Base-by-base conservation (phyloP, 2,329 filamentous ascomycete genomes). In the Venturia pyrina region DNA sequence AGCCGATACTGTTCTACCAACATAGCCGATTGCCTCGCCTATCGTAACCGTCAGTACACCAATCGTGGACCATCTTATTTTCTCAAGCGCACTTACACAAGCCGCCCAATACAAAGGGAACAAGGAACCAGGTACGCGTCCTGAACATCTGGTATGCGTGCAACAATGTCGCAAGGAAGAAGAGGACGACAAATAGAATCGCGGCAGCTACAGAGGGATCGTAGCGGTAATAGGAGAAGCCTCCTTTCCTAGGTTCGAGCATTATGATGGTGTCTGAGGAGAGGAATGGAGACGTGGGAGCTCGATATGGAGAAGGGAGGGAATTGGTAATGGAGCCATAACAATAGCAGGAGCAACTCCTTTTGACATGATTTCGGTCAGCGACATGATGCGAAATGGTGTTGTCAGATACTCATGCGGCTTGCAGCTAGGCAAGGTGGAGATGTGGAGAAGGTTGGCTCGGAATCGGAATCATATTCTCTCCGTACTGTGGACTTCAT, bases 1-100 rank as follows among this genome's bases (percentile, higher is more conserved):
- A 0, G 75, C 73, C 0, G 79, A 80, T 28, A 81, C 69, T 5
- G 79, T 73, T 64, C 84, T 80, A 15, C 79, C 81, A 48, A 82
- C 71, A 69, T 85, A 85, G 19, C 83, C 83, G 24, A 85, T 74
- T 0, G 75, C 72, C 69, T 85, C 81, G 70, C 84, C 81, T 83
- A 28, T 40, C 37, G 7, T 68, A 57, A 70, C 62, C 66, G 68
- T 69, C 50, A 69, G 66, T 1, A 70, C 21, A n/a, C 17, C 10
- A n/a, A 15, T 32, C 13, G 65, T 65, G 40, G 66, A 40, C 37
- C 37, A 40, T 40, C 37, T 40, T 5, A 40, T 44, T 72, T 57
- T 48, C 28, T 41, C 40, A n/a, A 46, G 43, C 24, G 69, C 70
- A 67, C 82, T 67, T 77, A 83, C 82, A 79, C 3, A 77, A 32